These are phyloP conservation scores for Penicillium nucicola DNA, from an alignment of 495 filamentous ascomycete species.

Conservation along the genomic window DNA sequence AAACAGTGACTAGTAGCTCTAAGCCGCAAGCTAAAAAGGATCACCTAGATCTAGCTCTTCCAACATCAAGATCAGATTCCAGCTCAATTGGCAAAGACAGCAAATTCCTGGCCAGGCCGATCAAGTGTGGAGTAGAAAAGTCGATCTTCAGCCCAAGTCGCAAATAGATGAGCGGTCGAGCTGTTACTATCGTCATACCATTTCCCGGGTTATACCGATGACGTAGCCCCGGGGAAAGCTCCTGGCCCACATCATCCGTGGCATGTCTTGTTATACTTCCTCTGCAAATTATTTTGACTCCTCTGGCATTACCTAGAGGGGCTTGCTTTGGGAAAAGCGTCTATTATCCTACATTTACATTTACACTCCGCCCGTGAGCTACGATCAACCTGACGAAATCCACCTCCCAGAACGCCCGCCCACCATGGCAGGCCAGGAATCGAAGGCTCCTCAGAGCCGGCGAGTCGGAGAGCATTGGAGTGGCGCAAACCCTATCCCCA, in stretches of 20 bases:
- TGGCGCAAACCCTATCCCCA: slow-evolving; percentile 72
- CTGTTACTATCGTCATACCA: slow-evolving; percentile 17
- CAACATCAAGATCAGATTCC: slow-evolving; percentile 5
- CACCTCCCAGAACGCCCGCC: neutral
- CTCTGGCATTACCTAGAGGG: neutral
- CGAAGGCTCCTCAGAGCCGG: slow-evolving; percentile 22
- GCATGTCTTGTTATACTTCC: neutral
- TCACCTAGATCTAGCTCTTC: neutral
- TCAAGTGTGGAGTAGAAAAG: slow-evolving; percentile 8
- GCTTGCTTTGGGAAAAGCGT: slow-evolving; percentile 1
- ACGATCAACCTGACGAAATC: neutral
- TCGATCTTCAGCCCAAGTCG: neutral
- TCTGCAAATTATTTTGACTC: neutral
- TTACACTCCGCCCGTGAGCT: neutral
- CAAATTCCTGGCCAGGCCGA: neutral
- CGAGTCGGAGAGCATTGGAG: slow-evolving; percentile 44
- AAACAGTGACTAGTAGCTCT: too few relatives aligned
- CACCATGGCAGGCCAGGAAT: slow-evolving; percentile 21
- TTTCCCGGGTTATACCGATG: slow-evolving; percentile 23
- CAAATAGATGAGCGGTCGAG: slow-evolving; percentile 8
- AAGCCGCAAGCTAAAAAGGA: too few relatives aligned
- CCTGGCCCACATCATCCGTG: neutral
- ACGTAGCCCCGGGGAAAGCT: slow-evolving; percentile 17
- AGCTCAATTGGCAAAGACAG: neutral
- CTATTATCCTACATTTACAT: neutral